These are phyloP conservation scores for Candida incommunis DNA, from an alignment of 805 yeast species.

Conservation along the genomic window DNA sequence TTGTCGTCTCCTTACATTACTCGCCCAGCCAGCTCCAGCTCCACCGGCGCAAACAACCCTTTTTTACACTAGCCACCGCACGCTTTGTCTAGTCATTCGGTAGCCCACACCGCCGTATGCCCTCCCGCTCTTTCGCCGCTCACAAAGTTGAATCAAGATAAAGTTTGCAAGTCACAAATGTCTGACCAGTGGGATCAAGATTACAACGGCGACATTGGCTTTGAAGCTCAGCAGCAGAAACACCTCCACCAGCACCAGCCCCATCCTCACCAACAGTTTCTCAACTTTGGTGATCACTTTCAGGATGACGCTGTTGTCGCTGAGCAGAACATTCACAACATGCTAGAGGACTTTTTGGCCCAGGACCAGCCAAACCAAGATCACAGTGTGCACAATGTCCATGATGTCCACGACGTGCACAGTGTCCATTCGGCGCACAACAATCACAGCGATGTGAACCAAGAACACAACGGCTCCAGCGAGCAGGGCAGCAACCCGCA, in stretches of 20 bases:
- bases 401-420: neutral
- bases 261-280: neutral
- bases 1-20: too few relatives aligned
- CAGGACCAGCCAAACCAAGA: neutral
- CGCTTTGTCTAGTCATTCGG: too few relatives aligned
- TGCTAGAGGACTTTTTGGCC: constrained; percentile 1
- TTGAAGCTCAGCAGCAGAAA: neutral
- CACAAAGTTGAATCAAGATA: too few relatives aligned
- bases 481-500: neutral
- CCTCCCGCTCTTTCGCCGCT: too few relatives aligned
- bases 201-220: neutral
- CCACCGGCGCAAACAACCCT: too few relatives aligned
- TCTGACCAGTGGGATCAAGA: constrained; percentile 1
- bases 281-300: neutral
- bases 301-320: neutral
- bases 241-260: too few relatives aligned
- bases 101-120: too few relatives aligned
- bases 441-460: neutral
- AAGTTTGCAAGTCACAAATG: too few relatives aligned
- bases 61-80: too few relatives aligned
- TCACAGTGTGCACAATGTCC: neutral
- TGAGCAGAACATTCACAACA: neutral
- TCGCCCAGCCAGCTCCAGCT: too few relatives aligned
- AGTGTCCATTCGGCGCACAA: neutral
- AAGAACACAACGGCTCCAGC: neutral